A percentile compares a stretch with the other conserved stretches of the same genome.
Evolutionary conservation across 768 basidiomycete species (phyloP).

Genomic region (Termitomyces sp.): DNA sequence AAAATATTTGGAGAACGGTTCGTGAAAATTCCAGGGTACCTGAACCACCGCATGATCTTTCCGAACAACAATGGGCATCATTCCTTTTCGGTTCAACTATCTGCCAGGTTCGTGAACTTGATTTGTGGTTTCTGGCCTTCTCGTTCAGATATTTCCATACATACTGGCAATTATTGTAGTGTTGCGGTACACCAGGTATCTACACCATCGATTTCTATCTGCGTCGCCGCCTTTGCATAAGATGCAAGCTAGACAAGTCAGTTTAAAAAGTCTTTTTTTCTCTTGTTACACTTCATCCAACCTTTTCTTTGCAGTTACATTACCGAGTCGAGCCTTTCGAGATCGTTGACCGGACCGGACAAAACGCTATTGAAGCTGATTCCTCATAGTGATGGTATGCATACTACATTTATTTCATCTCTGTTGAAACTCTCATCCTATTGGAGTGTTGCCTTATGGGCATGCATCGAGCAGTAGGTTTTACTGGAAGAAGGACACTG

Average conservation of each 20-base stretch:
- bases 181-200: conserved; percentile 14
- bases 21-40: conserved; percentile 14
- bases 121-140: neutral
- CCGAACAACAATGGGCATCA: conserved; percentile 21
- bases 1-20: conserved; percentile 20
- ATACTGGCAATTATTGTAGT: conserved; percentile 4
- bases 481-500: conserved; percentile 28
- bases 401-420: neutral
- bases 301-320: conserved; percentile 18
- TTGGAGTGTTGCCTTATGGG: conserved; percentile 19
- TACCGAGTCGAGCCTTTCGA: conserved; percentile 15
- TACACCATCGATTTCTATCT: conserved; percentile 20
- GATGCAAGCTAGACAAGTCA: conserved; percentile 23
- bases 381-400: conserved; percentile 25
- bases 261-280: neutral
- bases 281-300: neutral
- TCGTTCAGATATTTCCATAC: neutral
- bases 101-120: conserved; percentile 17
- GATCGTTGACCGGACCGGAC: conserved; percentile 22
- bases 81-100: conserved; percentile 18
- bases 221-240: conserved; percentile 19
- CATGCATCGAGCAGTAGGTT: conserved; percentile 21
- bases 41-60: conserved; percentile 16
- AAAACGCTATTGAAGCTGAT: conserved; percentile 21
- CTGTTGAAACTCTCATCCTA: neutral